Conservation (phyloP, 176 grass and related monocot species). For the Cenchrus fungigraminus region DNA sequence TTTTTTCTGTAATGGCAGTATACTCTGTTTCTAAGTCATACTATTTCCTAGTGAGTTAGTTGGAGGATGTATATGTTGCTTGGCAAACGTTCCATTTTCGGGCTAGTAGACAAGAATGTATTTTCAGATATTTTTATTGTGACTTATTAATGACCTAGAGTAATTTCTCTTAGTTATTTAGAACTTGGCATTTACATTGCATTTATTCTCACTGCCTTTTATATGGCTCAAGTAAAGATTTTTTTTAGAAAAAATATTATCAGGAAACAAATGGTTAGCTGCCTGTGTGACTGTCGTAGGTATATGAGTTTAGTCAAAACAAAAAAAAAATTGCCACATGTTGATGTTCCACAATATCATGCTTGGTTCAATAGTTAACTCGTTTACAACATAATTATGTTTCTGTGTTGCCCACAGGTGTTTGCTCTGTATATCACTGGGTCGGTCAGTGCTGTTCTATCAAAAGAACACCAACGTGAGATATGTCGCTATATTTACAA, state of each 20-base stretch:
- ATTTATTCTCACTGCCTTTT: not conserved
- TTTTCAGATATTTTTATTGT: too few species aligned
- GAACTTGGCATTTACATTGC: not conserved
- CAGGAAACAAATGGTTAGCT: not conserved
- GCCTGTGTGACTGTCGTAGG: not conserved
- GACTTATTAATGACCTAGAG: too few species aligned
- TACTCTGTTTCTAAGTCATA: too few species aligned
- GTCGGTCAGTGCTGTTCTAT: not conserved
- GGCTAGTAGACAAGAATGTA: too few species aligned
- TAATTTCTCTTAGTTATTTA: not conserved
- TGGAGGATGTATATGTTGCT: too few species aligned
- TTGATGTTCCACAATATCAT: not conserved
- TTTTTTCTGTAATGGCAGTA: not conserved
- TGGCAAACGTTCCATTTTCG: too few species aligned
- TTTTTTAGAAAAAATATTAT: not conserved
- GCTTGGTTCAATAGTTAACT: not conserved
- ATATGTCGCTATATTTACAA: constrained; percentile 16
- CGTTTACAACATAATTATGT: too few species aligned
- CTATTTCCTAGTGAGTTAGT: too few species aligned
- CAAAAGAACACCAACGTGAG: not conserved
- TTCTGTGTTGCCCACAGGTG: not conserved
- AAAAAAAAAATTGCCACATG: not conserved
- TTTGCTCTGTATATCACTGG: constrained; percentile 5
- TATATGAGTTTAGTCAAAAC: not conserved
- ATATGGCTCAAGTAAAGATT: not conserved